Evolutionary conservation across 202 grass and related monocot species (phyloP).

Genomic region (Miscanthus sacchariflorus): DNA sequence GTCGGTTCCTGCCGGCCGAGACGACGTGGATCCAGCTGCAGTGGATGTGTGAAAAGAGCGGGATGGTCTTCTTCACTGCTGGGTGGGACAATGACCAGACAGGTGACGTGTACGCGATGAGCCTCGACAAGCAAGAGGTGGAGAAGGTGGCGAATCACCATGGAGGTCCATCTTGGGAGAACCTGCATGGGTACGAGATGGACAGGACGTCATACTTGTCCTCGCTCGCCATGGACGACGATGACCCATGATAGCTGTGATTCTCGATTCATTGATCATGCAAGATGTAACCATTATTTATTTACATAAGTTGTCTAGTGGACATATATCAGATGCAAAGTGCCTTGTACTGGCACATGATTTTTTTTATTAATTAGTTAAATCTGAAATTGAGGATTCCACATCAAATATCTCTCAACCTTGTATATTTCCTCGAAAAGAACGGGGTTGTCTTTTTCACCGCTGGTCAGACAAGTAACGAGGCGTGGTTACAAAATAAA

Average conservation of each 20-base stretch:
- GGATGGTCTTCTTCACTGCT: conserved; percentile 35
- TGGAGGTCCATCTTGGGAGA: background rate
- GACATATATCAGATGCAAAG: background rate
- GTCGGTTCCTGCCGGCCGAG: background rate
- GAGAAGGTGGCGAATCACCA: background rate
- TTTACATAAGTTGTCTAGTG: background rate
- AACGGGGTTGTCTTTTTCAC: too few relatives aligned
- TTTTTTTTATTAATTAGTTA: background rate
- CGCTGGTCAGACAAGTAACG: too few relatives aligned
- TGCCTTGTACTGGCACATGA: background rate
- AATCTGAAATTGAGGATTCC: background rate
- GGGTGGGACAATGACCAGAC: background rate
- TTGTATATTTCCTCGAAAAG: too few relatives aligned
- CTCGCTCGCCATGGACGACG: conserved; percentile 21
- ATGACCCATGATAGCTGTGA: background rate
- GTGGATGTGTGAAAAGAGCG: conserved; percentile 47
- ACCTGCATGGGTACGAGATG: conserved; percentile 49
- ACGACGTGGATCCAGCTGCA: background rate
- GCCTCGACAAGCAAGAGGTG: background rate
- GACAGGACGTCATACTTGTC: conserved; percentile 13
- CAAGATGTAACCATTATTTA: background rate
- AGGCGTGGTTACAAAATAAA: background rate
- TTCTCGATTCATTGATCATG: background rate
- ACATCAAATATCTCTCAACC: too few relatives aligned
- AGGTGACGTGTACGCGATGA: background rate